Percentiles rank a stretch among this genome's conserved stretches.
These are phyloP conservation scores for Aspergillus alliaceus DNA, from an alignment of 2,329 filamentous ascomycete genomes.

Conservation along the genomic window DNA sequence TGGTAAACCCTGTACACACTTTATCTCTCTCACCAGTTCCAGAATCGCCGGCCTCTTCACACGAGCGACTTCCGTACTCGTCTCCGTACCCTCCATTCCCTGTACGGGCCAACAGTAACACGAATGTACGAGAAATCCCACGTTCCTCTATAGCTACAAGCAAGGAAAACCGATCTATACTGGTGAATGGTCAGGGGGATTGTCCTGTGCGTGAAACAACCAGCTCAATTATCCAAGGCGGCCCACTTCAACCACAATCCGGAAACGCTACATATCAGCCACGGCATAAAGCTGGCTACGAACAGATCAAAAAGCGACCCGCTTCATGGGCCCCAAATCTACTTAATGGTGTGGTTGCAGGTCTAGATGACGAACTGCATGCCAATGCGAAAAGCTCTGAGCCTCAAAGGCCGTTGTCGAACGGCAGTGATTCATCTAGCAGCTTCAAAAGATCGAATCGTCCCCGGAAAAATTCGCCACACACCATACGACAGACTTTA, in stretches of 20 bases:
- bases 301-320: conserved; percentile 18
- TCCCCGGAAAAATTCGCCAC: conserved; percentile 47
- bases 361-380: conserved; percentile 1
- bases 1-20: conserved; percentile 21
- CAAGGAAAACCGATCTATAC: conserved; percentile 18
- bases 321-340: conserved; percentile 24
- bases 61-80: conserved; percentile 15
- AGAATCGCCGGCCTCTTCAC: conserved; percentile 18
- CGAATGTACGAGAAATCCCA: neutral
- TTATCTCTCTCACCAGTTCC: conserved; percentile 14
- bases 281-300: neutral
- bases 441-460: conserved; percentile 72
- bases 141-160: conserved; percentile 12
- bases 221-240: conserved; percentile 1
- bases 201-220: conserved; percentile 11
- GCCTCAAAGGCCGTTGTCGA: conserved; percentile 58
- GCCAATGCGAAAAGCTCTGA: conserved; percentile 7
- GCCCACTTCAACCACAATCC: conserved; percentile 2
- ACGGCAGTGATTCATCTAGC: conserved; percentile 68
- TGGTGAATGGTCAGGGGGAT: conserved; percentile 18
- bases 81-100: conserved; percentile 20
- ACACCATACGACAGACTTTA: conserved; percentile 74
- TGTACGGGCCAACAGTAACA: neutral
- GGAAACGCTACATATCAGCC: conserved; percentile 4
- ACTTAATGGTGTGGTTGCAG: conserved; percentile 14